phyloP scores from a whole-genome alignment of 2,329 filamentous ascomycete species.

The Aspergillus glaucus region DNA sequence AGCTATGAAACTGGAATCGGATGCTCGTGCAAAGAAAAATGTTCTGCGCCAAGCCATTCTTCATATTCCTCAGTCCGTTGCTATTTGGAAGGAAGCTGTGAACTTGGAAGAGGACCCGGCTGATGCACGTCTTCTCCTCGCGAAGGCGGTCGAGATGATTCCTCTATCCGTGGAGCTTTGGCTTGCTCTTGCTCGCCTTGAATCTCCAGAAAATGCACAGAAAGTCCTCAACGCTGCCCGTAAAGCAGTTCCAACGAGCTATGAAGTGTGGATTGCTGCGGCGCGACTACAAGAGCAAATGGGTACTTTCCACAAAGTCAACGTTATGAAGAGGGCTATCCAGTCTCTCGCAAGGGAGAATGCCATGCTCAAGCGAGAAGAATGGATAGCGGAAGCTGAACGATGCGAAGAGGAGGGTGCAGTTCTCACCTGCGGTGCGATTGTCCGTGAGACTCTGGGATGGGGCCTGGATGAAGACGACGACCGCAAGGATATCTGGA shows the following conservation, averaged over 20 bases:
- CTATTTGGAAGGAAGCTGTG: constrained; percentile 96
- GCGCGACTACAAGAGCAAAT: constrained; percentile 85
- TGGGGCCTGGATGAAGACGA: constrained; percentile 94
- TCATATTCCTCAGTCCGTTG: constrained; percentile 87
- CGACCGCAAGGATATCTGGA: constrained; percentile 91
- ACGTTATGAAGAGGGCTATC: constrained; percentile 90
- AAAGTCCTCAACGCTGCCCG: constrained; percentile 92
- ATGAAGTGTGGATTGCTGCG: constrained; percentile 96
- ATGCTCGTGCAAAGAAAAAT: constrained; percentile 78
- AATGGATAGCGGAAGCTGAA: constrained; percentile 94
- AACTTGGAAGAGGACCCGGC: constrained; percentile 87
- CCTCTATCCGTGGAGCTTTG: constrained; percentile 90
- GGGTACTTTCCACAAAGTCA: constrained; percentile 71
- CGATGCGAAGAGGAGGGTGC: constrained; percentile 91
- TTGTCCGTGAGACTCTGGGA: constrained; percentile 86
- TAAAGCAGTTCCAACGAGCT: constrained; percentile 84
- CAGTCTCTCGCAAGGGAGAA: constrained; percentile 83
- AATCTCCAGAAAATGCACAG: constrained; percentile 85
- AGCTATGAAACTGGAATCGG: constrained; percentile 85
- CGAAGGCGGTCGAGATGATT: constrained; percentile 93
- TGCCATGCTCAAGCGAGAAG: constrained; percentile 94
- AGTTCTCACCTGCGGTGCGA: constrained; percentile 76
- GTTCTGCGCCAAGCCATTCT: constrained; percentile 88
- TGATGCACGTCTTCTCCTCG: constrained; percentile 80
- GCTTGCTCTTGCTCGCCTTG: constrained; percentile 85